Percentiles rank a stretch among this genome's conserved stretches.
These are phyloP conservation scores for Neurospora sp. DNA, from an alignment of 2,329 filamentous ascomycete genomes.

Conservation along the genomic window DNA sequence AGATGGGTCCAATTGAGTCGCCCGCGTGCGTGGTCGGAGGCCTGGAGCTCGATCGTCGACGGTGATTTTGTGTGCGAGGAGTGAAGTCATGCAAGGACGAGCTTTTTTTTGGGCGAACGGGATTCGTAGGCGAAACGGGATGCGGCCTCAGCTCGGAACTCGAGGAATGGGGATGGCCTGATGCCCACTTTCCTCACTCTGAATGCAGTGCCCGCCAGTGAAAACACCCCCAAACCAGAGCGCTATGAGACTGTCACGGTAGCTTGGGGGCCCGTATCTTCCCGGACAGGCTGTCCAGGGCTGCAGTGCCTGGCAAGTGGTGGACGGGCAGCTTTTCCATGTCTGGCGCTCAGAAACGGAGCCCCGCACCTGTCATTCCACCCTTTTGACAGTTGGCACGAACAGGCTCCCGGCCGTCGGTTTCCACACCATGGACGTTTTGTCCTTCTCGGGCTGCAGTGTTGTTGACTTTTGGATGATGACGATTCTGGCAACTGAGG, in stretches of 20 bases:
- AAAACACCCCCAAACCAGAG: background rate
- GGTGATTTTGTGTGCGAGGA: slow-evolving; percentile 16
- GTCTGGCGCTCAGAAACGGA: background rate
- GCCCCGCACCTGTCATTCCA: background rate
- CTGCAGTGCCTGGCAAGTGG: slow-evolving; percentile 1
- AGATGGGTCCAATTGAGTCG: slow-evolving; percentile 20
- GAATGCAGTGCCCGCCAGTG: background rate
- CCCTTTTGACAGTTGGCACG: background rate
- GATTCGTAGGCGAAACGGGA: background rate
- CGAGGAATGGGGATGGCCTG: slow-evolving; percentile 15
- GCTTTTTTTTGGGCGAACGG: slow-evolving; percentile 20
- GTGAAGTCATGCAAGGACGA: slow-evolving; percentile 21
- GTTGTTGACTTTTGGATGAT: background rate
- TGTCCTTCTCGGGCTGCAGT: background rate
- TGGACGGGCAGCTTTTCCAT: background rate
- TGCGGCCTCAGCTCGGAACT: slow-evolving; percentile 14
- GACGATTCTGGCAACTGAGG: background rate
- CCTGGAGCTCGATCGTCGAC: slow-evolving; percentile 16
- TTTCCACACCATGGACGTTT: slow-evolving; percentile 2
- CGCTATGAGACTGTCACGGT: background rate
- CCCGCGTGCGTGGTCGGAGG: slow-evolving; percentile 14
- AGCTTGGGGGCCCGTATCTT: slow-evolving; percentile 2
- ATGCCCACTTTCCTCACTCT: slow-evolving; percentile 7
- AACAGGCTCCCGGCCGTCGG: background rate
- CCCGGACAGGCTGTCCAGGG: background rate